Percentiles rank a stretch among this genome's conserved stretches.
Conservation (phyloP, 306 rosid genomes). For the Cucurbita argyrosperma region DNA sequence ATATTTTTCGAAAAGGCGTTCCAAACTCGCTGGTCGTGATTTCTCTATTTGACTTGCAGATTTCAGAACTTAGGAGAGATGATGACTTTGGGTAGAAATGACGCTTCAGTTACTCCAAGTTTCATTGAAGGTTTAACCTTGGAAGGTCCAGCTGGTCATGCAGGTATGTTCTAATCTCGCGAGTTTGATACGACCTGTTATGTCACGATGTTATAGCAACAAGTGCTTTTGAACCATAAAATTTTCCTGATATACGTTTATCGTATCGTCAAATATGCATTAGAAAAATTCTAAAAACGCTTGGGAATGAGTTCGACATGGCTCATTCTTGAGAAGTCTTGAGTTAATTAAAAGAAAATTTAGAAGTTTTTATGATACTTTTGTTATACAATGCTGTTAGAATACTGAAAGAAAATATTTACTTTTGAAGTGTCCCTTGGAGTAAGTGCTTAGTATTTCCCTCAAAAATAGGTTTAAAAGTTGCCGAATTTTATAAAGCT, state of each 20-base stretch:
- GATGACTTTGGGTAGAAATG: slow-evolving; percentile 85
- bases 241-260: background rate
- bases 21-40: background rate
- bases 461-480: background rate
- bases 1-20: background rate
- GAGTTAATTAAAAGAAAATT: background rate
- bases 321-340: background rate
- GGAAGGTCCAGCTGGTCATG: slow-evolving; percentile 80
- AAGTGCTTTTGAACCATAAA: background rate
- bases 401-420: background rate
- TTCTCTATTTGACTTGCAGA: slow-evolving; percentile 22
- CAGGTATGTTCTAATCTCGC: slow-evolving; percentile 31
- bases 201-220: background rate
- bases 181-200: background rate
- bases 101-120: slow-evolving; percentile 85
- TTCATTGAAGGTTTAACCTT: slow-evolving; percentile 80
- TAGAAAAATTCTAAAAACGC: background rate
- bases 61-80: slow-evolving; percentile 95
- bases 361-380: background rate
- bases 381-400: background rate
- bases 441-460: background rate
- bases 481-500: background rate
- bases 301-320: background rate
- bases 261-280: background rate
- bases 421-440: background rate